A percentile compares a stretch with the other conserved stretches of the same genome.
Evolutionary conservation across 1,139 yeast genomes (phyloP).

Genomic region (Wickerhamomyces sp.): DNA sequence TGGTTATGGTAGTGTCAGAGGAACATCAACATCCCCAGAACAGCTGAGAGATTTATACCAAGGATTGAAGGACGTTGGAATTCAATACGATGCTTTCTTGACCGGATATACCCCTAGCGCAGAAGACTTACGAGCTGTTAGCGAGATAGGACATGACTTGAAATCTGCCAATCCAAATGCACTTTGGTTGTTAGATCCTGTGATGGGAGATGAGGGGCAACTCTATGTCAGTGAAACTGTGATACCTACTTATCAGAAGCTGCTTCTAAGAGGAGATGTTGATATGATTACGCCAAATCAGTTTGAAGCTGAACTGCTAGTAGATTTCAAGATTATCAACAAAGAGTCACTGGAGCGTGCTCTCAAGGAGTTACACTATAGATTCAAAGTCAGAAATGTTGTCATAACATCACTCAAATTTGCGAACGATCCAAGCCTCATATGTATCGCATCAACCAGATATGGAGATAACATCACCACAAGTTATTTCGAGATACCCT

Average conservation of each 20-base stretch:
- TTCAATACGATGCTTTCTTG: slow-evolving; percentile 42
- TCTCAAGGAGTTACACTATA: slow-evolving; percentile 35
- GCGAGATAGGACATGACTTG: slow-evolving; percentile 22
- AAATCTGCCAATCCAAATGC: slow-evolving; percentile 21
- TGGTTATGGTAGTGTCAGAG: slow-evolving; percentile 50
- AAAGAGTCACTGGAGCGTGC: slow-evolving; percentile 36
- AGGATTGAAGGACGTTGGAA: slow-evolving; percentile 30
- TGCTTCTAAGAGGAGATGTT: slow-evolving; percentile 38
- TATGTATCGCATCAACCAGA: slow-evolving; percentile 14
- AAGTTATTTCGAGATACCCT: slow-evolving; percentile 40
- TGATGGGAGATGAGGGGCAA: slow-evolving; percentile 71
- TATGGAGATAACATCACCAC: slow-evolving; percentile 6
- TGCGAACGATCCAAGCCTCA: slow-evolving; percentile 7
- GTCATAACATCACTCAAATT: slow-evolving; percentile 41
- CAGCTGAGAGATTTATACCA: slow-evolving; percentile 27
- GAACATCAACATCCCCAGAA: slow-evolving; percentile 27
- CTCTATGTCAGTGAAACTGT: slow-evolving; percentile 57
- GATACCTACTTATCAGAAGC: slow-evolving; percentile 43
- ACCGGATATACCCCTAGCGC: slow-evolving; percentile 59
- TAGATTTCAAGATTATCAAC: slow-evolving; percentile 38
- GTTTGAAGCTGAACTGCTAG: slow-evolving; percentile 60
- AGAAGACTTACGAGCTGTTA: slow-evolving; percentile 35
- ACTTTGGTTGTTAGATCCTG: slow-evolving; percentile 60
- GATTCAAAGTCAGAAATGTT: slow-evolving; percentile 40
- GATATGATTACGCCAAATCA: slow-evolving; percentile 70